A percentile compares a stretch with the other conserved stretches of the same genome.
phyloP scores from a whole-genome alignment of 305 asterid genomes.

The Fraxinus velutina region DNA sequence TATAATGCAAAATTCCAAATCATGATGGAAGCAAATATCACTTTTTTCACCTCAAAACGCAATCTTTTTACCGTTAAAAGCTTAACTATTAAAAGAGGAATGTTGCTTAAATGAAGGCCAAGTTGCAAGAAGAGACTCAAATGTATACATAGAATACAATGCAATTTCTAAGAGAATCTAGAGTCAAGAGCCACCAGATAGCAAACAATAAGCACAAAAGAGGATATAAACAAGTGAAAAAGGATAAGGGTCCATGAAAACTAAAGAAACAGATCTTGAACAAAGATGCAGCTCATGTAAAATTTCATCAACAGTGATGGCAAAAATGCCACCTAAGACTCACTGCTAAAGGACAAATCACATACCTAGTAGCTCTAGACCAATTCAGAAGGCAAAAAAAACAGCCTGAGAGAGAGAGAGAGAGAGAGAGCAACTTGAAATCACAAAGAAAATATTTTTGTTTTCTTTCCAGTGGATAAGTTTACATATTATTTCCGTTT shows the following conservation, averaged over 20 bases:
- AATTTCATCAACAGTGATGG: neutral
- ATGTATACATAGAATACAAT: neutral
- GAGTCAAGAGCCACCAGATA: neutral
- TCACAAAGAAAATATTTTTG: neutral
- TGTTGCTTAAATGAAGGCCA: neutral
- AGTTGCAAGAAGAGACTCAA: neutral
- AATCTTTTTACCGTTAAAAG: neutral
- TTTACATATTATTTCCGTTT: neutral
- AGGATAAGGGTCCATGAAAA: neutral
- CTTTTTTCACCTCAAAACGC: neutral
- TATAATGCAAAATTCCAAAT: neutral
- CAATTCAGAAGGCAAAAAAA: neutral
- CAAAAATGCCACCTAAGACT: neutral
- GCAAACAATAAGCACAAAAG: neutral
- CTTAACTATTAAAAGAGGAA: neutral
- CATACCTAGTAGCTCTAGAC: neutral
- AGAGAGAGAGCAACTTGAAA: neutral
- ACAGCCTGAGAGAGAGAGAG: neutral
- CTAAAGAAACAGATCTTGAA: neutral
- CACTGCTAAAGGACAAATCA: neutral
- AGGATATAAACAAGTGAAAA: neutral
- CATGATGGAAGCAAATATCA: neutral
- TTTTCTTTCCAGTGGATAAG: neutral
- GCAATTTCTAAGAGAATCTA: neutral
- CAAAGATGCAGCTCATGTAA: neutral